Evolutionary conservation across 805 yeast species (phyloP), one percentile per base, ranked within the genome.

Genomic region (Kodamaea nitidulidarum): DNA sequence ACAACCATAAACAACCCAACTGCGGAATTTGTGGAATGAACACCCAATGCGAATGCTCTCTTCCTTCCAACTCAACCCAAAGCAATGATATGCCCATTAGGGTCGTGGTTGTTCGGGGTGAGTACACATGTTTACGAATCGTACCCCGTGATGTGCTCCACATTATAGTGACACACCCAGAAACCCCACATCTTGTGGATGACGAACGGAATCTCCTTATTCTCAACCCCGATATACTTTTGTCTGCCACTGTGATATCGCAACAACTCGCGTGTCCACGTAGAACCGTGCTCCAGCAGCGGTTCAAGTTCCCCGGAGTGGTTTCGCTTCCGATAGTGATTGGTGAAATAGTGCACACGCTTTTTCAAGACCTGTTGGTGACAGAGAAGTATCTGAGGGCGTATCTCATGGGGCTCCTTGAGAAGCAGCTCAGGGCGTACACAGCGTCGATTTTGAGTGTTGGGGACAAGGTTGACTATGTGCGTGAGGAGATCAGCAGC

Each of bases 241-340:
- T 91, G 0, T 77, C 96, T 0, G 88, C 96, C 2, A 93, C 98
- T 0, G 65, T 81, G 3, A 75, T 88, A 1, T 82, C 96, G 1
- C 84, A 84, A 30, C 81, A 91, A 2, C 63, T 87, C 21, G 70
- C 66, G 14, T 93, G 98, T 54, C 67, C 78, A 21, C 65, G 98
- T 40, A 76, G 80, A 42, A 77, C 91, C 0, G 80, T 86, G 0
- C 58, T 91, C 3, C 64, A 67, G 22, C 67, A 73, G 20, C 65
- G 81, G 32, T 65, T 84, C 28, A 67, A 71, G 15, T 75, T 78
- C 32, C 81, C 85, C 0, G 86, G 87, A 1, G 84, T 70, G n/a
- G 61, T 76, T 8, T 70, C 79, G 2, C 55, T 78, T n/a, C 80
- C 84, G 0, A 61, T 88, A 46, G 66, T 88, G 4, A 72, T 83